A percentile compares a stretch with the other conserved stretches of the same genome.
Conservation (phyloP, 1,139 yeast species). For the Magnusiomyces tetraspermus region DNA sequence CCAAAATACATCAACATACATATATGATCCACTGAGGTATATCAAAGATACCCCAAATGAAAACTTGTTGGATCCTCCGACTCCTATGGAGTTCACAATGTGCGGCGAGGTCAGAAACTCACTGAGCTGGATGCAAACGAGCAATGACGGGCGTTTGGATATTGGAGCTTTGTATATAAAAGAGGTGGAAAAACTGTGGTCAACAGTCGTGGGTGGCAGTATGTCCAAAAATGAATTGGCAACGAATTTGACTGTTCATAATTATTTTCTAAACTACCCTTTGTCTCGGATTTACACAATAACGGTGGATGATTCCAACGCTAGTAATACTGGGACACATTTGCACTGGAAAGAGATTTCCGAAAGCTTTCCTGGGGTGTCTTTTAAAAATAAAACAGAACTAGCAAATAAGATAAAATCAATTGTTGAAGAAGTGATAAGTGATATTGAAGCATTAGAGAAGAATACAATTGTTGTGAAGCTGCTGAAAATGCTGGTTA, state of each 20-base stretch:
- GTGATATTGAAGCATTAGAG: background rate
- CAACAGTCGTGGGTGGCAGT: background rate
- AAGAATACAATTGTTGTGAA: background rate
- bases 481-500: background rate
- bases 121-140: background rate
- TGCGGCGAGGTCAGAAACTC: background rate
- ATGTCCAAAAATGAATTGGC: background rate
- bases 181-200: background rate
- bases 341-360: background rate
- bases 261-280: background rate
- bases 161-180: background rate
- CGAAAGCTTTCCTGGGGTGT: background rate
- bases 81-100: background rate
- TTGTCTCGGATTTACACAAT: background rate
- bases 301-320: background rate
- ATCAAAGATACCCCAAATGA: background rate
- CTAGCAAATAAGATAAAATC: too few species aligned
- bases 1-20: background rate
- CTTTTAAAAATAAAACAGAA: background rate
- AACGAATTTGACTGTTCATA: background rate
- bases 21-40: background rate
- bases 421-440: background rate
- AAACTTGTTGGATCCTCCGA: background rate
- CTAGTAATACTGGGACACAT: too few species aligned
- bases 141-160: background rate